These are phyloP conservation scores for Malassezia equina DNA, from an alignment of 1,284 basidiomycete genomes.

Conservation along the genomic window DNA sequence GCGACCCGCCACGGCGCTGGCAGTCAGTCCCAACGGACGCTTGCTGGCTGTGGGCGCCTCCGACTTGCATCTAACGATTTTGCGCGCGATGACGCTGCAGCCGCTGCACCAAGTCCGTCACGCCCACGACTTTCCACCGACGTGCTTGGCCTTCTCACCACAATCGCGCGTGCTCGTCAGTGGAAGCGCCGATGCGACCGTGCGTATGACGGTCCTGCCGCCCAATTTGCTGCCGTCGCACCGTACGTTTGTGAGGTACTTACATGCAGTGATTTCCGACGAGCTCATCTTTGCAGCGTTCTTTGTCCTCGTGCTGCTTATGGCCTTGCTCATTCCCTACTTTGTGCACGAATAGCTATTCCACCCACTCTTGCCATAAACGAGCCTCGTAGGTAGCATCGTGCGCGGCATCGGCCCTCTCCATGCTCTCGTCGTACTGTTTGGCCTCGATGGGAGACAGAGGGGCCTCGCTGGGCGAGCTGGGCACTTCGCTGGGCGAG, in stretches of 20 bases:
- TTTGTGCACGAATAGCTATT: background rate
- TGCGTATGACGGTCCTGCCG: conserved; percentile 72
- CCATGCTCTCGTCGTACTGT: background rate
- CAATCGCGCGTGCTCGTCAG: conserved; percentile 71
- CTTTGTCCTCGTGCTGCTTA: background rate
- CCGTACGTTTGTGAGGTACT: background rate
- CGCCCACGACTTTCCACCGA: conserved; percentile 89
- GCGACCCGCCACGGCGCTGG: conserved; percentile 38
- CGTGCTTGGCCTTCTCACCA: conserved; percentile 72
- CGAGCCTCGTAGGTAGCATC: background rate
- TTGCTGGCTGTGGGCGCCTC: conserved; percentile 77
- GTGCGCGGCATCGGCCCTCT: no score
- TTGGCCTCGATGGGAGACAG: no score
- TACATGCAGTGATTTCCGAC: conserved; percentile 7
- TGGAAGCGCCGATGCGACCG: conserved; percentile 81
- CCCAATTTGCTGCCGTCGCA: conserved; percentile 1
- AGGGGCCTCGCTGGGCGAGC: background rate
- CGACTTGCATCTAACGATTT: conserved; percentile 71
- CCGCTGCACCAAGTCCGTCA: conserved; percentile 76
- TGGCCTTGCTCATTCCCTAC: conserved; percentile 1
- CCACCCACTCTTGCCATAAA: background rate
- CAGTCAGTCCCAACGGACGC: conserved; percentile 58
- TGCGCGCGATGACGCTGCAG: conserved; percentile 68
- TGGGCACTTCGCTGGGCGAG: background rate
- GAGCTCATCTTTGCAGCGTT: conserved; percentile 14